A percentile compares a stretch with the other conserved stretches of the same genome.
Evolutionary conservation across 495 filamentous ascomycete genomes (phyloP).

Genomic region (Articulospora tetracladia): DNA sequence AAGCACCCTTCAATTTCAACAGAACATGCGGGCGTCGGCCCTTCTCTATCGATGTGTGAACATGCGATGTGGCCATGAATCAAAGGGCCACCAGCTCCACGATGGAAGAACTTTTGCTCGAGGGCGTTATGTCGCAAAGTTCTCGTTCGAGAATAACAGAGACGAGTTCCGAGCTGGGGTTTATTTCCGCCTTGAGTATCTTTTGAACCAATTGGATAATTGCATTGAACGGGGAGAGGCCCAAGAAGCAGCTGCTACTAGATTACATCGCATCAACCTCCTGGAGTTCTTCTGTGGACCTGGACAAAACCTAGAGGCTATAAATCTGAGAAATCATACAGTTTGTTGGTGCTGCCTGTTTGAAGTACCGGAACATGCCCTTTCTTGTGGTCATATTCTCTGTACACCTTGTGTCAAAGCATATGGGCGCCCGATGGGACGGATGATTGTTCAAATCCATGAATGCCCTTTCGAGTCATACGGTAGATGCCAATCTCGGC

Average conservation of each 20-base stretch:
- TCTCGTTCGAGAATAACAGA: conserved; percentile 8
- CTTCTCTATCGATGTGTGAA: conserved; percentile 11
- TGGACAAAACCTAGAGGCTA: not conserved
- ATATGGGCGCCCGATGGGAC: conserved; percentile 11
- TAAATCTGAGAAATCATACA: conserved; percentile 23
- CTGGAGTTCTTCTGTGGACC: not conserved
- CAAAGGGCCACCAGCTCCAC: conserved; percentile 29
- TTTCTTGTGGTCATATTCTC: conserved; percentile 38
- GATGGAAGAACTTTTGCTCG: conserved; percentile 24
- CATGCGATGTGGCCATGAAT: conserved; percentile 15
- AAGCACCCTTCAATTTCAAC: not conserved
- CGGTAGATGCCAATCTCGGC: conserved; percentile 5
- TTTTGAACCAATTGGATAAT: not conserved
- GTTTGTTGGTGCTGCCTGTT: conserved; percentile 38
- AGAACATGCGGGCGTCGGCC: not conserved
- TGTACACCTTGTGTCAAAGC: conserved; percentile 31
- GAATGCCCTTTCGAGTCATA: conserved; percentile 8
- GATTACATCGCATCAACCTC: not conserved
- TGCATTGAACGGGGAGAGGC: not conserved
- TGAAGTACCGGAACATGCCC: conserved; percentile 31
- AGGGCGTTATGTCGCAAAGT: conserved; percentile 24
- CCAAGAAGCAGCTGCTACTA: conserved; percentile 1
- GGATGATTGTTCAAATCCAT: conserved; percentile 7
- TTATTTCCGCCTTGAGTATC: not conserved
- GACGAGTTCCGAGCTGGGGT: not conserved